Evolutionary conservation across 2,329 filamentous ascomycete species (phyloP).

Genomic region (Tolypocladium cylindrosporum): DNA sequence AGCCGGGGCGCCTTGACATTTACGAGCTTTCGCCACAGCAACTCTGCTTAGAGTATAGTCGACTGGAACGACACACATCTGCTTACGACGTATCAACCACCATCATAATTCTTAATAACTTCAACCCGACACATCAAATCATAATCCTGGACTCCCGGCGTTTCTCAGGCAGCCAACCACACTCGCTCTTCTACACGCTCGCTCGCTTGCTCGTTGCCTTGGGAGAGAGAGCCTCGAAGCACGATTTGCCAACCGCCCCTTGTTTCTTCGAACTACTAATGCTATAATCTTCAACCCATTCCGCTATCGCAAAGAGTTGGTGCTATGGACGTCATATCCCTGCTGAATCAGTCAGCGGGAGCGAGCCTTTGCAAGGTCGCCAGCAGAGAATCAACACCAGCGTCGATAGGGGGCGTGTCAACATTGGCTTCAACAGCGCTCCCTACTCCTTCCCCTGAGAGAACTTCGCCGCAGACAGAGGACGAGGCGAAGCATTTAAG

Average conservation of each 20-base stretch:
- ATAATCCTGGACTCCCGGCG: no score
- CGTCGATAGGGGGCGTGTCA: conserved; percentile 1
- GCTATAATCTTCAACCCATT: background rate
- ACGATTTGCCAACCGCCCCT: background rate
- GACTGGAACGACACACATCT: background rate
- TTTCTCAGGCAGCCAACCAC: background rate
- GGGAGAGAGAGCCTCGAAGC: background rate
- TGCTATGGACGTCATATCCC: conserved; percentile 30
- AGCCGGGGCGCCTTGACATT: background rate
- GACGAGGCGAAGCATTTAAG: conserved; percentile 11
- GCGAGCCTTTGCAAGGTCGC: conserved; percentile 1
- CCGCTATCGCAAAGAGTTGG: background rate
- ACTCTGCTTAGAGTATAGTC: background rate
- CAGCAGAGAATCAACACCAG: conserved; percentile 6
- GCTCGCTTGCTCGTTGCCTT: background rate
- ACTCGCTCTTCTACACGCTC: background rate
- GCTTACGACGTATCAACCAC: background rate
- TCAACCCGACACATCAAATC: background rate
- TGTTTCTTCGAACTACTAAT: background rate
- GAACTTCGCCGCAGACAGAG: conserved; percentile 11
- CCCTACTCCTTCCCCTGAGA: conserved; percentile 24
- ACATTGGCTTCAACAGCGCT: conserved; percentile 10
- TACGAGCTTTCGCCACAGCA: background rate
- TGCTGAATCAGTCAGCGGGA: conserved; percentile 26
- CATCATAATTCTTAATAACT: background rate